phyloP scores from a whole-genome alignment of 768 basidiomycete species.

The Xerocomus brunneocitrinus region DNA sequence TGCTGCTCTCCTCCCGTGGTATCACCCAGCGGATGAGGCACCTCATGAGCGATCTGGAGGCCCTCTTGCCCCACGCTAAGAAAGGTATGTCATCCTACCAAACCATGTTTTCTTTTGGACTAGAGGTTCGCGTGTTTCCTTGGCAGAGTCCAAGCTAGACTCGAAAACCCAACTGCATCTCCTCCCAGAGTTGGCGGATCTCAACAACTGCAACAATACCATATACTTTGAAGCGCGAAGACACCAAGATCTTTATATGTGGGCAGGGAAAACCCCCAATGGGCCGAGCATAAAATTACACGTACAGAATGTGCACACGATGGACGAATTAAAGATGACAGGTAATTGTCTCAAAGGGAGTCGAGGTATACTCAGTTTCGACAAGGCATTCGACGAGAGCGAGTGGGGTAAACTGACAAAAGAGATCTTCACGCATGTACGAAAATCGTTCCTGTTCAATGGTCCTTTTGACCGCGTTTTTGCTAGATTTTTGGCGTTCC shows the following conservation, averaged over 20 bases:
- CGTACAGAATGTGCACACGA: constrained; percentile 97
- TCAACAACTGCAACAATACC: constrained; percentile 96
- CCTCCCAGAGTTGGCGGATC: constrained; percentile 92
- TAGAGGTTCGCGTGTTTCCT: not conserved
- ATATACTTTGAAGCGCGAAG: constrained; percentile 95
- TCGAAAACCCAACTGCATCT: constrained; percentile 91
- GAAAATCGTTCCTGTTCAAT: constrained; percentile 24
- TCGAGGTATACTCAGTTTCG: constrained; percentile 88
- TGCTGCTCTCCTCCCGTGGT: constrained; percentile 89
- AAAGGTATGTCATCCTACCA: constrained; percentile 62
- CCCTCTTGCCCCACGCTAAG: constrained; percentile 88
- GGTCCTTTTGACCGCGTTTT: constrained; percentile 1
- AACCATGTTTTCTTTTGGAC: not conserved
- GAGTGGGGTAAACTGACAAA: constrained; percentile 86
- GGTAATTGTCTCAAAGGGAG: constrained; percentile 98
- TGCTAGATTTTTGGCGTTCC: constrained; percentile 92
- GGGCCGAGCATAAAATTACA: constrained; percentile 97
- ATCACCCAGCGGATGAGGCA: constrained; percentile 96
- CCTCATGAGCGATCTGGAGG: constrained; percentile 91
- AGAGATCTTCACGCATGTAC: constrained; percentile 89
- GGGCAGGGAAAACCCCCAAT: constrained; percentile 96
- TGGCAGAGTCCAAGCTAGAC: constrained; percentile 90
- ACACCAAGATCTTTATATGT: constrained; percentile 93
- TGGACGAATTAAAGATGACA: constrained; percentile 99
- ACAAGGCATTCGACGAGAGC: constrained; percentile 81